Conservation (phyloP, 2,329 filamentous ascomycete species). For the Periconia macrospinosa region DNA sequence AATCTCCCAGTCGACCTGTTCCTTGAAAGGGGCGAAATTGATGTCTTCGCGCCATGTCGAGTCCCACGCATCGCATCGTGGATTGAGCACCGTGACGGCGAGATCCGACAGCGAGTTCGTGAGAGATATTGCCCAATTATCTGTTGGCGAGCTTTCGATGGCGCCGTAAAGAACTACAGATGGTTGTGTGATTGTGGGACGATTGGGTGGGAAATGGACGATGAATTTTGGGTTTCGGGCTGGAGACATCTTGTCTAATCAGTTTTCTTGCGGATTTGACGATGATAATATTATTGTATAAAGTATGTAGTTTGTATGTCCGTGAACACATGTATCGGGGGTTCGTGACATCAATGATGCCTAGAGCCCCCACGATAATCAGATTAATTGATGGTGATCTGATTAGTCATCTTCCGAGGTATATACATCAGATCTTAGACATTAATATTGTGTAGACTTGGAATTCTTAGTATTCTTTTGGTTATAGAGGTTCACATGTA, state of each 20-base stretch:
- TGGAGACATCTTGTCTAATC: conserved; percentile 3
- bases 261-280: too few relatives aligned
- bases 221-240: conserved; percentile 12
- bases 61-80: conserved; percentile 61
- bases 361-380: too few relatives aligned
- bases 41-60: conserved; percentile 58
- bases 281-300: too few relatives aligned
- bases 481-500: too few relatives aligned
- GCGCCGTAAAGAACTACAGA: conserved; percentile 62
- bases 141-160: conserved; percentile 44
- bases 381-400: too few relatives aligned
- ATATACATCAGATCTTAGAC: too few relatives aligned
- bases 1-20: conserved; percentile 66
- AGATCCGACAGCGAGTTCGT: conserved; percentile 40
- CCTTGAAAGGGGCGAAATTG: conserved; percentile 52
- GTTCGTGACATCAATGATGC: too few relatives aligned
- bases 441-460: too few relatives aligned
- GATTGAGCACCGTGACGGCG: conserved; percentile 60
- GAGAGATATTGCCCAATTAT: conserved; percentile 57
- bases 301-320: too few relatives aligned
- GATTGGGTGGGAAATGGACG: conserved; percentile 25
- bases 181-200: conserved; percentile 17
- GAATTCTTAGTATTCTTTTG: too few relatives aligned
- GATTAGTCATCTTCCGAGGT: too few relatives aligned
- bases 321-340: too few relatives aligned